phyloP scores from a whole-genome alignment of 306 rosid species.

The Cicer pinnatifidum region DNA sequence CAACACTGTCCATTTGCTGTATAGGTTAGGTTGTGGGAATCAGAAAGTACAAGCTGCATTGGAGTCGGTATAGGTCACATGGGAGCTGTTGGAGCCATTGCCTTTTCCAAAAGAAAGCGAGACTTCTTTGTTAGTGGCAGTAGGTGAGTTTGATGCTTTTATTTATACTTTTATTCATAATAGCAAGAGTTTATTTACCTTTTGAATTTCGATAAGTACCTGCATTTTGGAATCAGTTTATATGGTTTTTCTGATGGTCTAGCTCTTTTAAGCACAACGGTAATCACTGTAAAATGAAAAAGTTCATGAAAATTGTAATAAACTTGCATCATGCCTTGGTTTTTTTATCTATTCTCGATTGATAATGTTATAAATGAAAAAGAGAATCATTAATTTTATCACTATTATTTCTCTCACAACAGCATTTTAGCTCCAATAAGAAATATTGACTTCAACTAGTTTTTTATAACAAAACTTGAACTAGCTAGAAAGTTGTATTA shows the following conservation, averaged over 20 bases:
- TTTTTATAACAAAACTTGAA: neutral
- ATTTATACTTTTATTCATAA: slow-evolving; percentile 1
- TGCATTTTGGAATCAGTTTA: slow-evolving; percentile 19
- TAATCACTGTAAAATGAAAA: slow-evolving; percentile 9
- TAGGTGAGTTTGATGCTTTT: slow-evolving; percentile 62
- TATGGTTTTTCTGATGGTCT: slow-evolving; percentile 19
- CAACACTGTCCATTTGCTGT: slow-evolving; percentile 36
- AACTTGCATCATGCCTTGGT: neutral
- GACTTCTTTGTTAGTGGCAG: slow-evolving; percentile 96
- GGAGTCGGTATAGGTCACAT: slow-evolving; percentile 86
- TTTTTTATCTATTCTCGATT: slow-evolving; percentile 25
- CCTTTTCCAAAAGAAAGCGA: slow-evolving; percentile 72
- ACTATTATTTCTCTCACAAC: neutral
- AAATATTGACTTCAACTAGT: slow-evolving; percentile 7
- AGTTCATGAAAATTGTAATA: neutral
- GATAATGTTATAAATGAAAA: slow-evolving; percentile 1
- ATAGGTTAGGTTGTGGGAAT: slow-evolving; percentile 94
- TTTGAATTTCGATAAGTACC: slow-evolving; percentile 7
- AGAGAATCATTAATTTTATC: neutral
- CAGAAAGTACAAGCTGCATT: slow-evolving; percentile 75
- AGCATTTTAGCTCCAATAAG: slow-evolving; percentile 10
- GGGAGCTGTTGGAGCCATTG: slow-evolving; percentile 93
- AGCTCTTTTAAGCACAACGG: slow-evolving; percentile 30
- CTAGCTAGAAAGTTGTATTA: slow-evolving; percentile 3
- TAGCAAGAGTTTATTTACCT: neutral